Percentiles rank a stretch among this genome's conserved stretches.
Evolutionary conservation across 1,284 basidiomycete species (phyloP).

Genomic region (Ustanciosporium gigantosporum): DNA sequence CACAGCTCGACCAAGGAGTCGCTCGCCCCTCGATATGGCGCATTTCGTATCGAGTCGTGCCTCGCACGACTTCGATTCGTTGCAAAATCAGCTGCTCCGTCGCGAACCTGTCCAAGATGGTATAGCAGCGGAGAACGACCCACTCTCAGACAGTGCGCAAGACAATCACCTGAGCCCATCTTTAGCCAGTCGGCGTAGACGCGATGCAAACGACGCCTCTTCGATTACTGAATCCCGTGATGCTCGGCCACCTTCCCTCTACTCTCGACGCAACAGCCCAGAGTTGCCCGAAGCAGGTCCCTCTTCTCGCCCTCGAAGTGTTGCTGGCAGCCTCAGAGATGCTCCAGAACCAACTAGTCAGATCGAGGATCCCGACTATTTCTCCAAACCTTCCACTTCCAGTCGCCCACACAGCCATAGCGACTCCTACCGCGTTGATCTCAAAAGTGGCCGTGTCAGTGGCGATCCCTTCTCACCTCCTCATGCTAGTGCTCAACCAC

Average conservation of each 20-base stretch:
- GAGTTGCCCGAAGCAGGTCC: conserved; percentile 18
- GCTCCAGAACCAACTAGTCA: conserved; percentile 1
- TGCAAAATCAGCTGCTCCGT: conserved; percentile 51
- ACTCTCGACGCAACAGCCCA: conserved; percentile 38
- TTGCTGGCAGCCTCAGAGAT: conserved; percentile 1
- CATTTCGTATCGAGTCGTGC: conserved; percentile 54
- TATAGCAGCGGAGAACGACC: conserved; percentile 9
- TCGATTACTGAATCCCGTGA: conserved; percentile 10
- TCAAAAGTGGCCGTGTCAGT: conserved; percentile 21
- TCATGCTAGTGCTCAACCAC: background rate
- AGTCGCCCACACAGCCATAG: background rate
- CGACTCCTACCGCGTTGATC: conserved; percentile 22
- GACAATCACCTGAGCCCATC: background rate
- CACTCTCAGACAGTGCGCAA: conserved; percentile 2
- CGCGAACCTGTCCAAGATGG: conserved; percentile 27
- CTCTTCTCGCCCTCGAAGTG: conserved; percentile 23
- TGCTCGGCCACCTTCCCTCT: conserved; percentile 26
- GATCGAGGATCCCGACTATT: conserved; percentile 19
- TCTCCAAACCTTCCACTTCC: conserved; percentile 1
- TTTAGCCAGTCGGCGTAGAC: conserved; percentile 18
- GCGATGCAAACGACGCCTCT: conserved; percentile 6
- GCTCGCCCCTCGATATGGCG: conserved; percentile 46
- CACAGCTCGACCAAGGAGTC: too few relatives aligned
- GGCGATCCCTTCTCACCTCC: conserved; percentile 19
- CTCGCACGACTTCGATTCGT: conserved; percentile 49